Evolutionary conservation across 2,329 filamentous ascomycete species (phyloP), one percentile per base, ranked within the genome.

Genomic region (Capronia americana): DNA sequence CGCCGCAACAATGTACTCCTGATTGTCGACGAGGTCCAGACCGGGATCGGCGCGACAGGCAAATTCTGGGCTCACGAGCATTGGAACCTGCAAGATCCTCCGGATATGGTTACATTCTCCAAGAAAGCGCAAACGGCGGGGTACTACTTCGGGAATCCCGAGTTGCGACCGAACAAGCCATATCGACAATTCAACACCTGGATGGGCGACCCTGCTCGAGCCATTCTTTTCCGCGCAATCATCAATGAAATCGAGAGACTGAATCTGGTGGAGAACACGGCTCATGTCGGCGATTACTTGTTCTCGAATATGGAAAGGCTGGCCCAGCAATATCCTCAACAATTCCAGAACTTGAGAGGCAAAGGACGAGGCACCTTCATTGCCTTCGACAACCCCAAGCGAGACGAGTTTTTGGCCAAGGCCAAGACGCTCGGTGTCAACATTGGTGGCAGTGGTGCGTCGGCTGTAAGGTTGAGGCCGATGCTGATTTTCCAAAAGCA

Each of bases 41-140:
- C 93, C 6, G 93, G 93, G 77, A 90, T 97, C 28, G 93, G 93
- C 73, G 92, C 93, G 46, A 97, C 93, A 0, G 93, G 93, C 74
- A 93, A 92, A 79, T 96, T 97, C 88, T 97, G 93, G 93, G 93
- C 93, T 8, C 93, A 97, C 83, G 92, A 97, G 75, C 93, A 97
- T 88, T 97, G 93, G 93, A 86, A 91, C 78, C 86, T 97, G 51
- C 76, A 85, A 57, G 82, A 88, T 41, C 91, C 93, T 8, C 93
- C 93, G 0, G 93, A 97, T 82, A 95, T 97, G 84, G 93, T 97
- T 53, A 97, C 93, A 65, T 97, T 97, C 82, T 92, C 88, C 76
- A 97, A 97, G 85, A 97, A 97, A 85, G 93, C 93, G 2, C 93
- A 97, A 82, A 92, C 93, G 1, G 93, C 93, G 6, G 93, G 93